phyloP scores from a whole-genome alignment of 2,329 filamentous ascomycete species.

The Neobulgaria alba region DNA sequence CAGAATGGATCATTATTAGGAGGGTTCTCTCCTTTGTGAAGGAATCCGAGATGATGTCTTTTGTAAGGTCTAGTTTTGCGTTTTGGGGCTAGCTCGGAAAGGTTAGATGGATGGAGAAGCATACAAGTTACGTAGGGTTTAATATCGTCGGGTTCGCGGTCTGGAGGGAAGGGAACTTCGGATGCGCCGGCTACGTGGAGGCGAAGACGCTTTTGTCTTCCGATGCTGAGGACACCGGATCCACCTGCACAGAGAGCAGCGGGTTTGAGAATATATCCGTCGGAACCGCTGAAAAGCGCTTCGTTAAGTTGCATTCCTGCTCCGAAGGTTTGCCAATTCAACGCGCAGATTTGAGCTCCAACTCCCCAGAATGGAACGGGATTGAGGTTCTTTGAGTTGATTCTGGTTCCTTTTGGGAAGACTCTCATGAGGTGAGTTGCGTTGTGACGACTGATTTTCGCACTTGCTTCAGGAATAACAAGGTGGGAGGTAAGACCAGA shows the following conservation, averaged over 20 bases:
- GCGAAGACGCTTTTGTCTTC: conserved; percentile 39
- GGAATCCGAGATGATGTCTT: conserved; percentile 47
- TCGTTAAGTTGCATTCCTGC: conserved; percentile 60
- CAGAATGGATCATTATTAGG: conserved; percentile 53
- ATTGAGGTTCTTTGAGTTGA: conserved; percentile 55
- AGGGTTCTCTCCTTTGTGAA: conserved; percentile 52
- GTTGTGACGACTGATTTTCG: conserved; percentile 51
- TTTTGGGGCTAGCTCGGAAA: conserved; percentile 43
- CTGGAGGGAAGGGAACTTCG: conserved; percentile 46
- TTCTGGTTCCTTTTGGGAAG: conserved; percentile 60
- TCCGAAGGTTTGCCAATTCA: conserved; percentile 64
- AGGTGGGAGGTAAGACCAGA: conserved; percentile 46
- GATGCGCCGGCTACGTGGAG: conserved; percentile 55
- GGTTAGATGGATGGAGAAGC: conserved; percentile 48
- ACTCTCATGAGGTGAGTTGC: conserved; percentile 60
- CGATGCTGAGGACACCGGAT: conserved; percentile 38
- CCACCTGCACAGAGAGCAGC: conserved; percentile 48
- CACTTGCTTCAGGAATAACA: conserved; percentile 30
- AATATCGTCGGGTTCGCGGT: conserved; percentile 42
- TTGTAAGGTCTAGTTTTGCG: conserved; percentile 53
- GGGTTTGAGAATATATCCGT: conserved; percentile 59
- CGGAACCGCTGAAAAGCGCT: conserved; percentile 55
- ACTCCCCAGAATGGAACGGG: conserved; percentile 58
- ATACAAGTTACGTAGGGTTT: conserved; percentile 59
- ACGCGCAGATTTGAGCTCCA: conserved; percentile 59